Conservation (phyloP, 2,329 filamentous ascomycete genomes). For the Talaromyces sp. region DNA sequence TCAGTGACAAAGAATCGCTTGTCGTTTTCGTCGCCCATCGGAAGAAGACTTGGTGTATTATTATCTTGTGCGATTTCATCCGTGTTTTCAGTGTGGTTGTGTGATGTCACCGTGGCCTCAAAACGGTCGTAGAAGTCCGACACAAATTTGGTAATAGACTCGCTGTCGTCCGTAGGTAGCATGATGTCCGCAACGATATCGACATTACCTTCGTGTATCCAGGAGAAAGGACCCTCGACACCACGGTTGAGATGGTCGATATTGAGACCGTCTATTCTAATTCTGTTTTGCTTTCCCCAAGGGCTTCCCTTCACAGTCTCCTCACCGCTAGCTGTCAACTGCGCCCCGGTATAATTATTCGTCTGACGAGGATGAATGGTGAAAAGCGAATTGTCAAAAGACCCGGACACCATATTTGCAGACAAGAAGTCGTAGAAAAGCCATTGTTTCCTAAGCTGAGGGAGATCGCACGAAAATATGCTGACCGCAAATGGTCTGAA, state of each 20-base stretch:
- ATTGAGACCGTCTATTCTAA: conserved; percentile 87
- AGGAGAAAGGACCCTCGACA: conserved; percentile 89
- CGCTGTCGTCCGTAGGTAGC: conserved; percentile 83
- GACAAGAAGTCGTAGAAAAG: conserved; percentile 96
- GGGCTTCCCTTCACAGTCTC: conserved; percentile 63
- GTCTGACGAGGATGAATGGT: conserved; percentile 93
- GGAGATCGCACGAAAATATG: conserved; percentile 92
- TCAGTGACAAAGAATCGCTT: conserved; percentile 88
- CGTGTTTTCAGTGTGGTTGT: conserved; percentile 52
- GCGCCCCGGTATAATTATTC: conserved; percentile 69
- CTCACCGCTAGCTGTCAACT: conserved; percentile 54
- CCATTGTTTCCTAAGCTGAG: conserved; percentile 90
- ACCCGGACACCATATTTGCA: conserved; percentile 93
- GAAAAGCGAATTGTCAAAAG: conserved; percentile 91
- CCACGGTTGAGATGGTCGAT: conserved; percentile 95
- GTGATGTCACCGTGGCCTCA: conserved; percentile 83
- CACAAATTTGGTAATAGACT: conserved; percentile 88
- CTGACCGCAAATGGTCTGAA: conserved; percentile 96
- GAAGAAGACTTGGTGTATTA: conserved; percentile 26
- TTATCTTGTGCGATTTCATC: conserved; percentile 6
- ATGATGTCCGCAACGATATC: conserved; percentile 95
- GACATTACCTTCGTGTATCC: conserved; percentile 96
- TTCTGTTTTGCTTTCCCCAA: conserved; percentile 94
- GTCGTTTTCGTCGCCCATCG: conserved; percentile 47
- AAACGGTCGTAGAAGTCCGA: conserved; percentile 96